phyloP scores from a whole-genome alignment of 352 stramenopile genomes.

The Thalassiosira hispida region DNA sequence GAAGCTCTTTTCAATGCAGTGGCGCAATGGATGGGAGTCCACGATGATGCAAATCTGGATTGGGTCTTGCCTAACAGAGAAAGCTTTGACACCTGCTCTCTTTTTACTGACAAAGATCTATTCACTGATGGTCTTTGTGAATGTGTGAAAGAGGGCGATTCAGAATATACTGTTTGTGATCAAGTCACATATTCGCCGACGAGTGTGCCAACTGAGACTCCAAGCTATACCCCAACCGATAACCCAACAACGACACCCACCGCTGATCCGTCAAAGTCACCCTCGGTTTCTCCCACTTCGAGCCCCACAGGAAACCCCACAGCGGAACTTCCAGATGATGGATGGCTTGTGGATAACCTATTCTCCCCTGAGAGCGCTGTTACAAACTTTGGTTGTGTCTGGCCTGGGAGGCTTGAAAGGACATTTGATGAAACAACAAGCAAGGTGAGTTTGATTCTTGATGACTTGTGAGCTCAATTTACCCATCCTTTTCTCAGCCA shows the following conservation, averaged over 20 bases:
- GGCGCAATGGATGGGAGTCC: conserved; percentile 50
- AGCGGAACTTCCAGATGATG: conserved; percentile 20
- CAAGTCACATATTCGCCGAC: background rate
- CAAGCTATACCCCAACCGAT: background rate
- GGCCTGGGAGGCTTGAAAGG: no score
- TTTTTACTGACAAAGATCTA: conserved; percentile 29
- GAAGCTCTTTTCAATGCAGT: conserved; percentile 58
- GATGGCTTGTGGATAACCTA: conserved; percentile 5
- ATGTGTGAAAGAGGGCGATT: background rate
- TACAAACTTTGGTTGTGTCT: background rate
- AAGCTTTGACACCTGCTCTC: conserved; percentile 20
- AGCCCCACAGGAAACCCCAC: conserved; percentile 13
- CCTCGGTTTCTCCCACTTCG: background rate
- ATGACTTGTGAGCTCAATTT: no score
- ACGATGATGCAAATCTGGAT: conserved; percentile 35
- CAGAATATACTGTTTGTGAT: conserved; percentile 1
- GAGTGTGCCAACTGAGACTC: background rate
- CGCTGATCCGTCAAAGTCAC: no score
- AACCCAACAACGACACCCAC: background rate
- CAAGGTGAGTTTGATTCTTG: background rate
- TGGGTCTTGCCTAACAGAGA: conserved; percentile 51
- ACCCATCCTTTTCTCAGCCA: no score
- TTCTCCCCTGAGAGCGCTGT: background rate
- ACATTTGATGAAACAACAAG: conserved; percentile 2
- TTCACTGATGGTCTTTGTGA: conserved; percentile 25